These are phyloP conservation scores for Hymenoscyphus scutula DNA, from an alignment of 2,329 filamentous ascomycete species.

Conservation along the genomic window DNA sequence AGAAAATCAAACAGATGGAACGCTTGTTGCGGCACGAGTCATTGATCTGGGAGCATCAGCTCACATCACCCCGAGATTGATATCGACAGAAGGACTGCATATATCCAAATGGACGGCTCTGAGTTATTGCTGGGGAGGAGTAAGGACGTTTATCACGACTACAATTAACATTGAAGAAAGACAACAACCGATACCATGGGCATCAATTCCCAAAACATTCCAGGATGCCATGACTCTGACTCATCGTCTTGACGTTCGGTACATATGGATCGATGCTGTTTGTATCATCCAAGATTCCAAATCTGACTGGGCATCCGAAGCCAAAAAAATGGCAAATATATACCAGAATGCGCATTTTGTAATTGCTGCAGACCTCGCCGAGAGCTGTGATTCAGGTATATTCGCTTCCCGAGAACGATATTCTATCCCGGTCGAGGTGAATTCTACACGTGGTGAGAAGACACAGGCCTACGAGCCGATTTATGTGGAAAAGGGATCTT, in stretches of 20 bases:
- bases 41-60: no score
- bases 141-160: no score
- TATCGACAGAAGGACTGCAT: no score
- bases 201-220: background rate
- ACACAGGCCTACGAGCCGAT: background rate
- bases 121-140: no score
- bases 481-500: background rate
- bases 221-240: background rate
- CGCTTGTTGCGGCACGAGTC: no score
- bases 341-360: background rate
- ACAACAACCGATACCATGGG: no score
- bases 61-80: no score
- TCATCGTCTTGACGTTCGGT: background rate
- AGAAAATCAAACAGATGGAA: no score
- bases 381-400: background rate
- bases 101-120: no score
- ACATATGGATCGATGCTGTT: constrained; percentile 5
- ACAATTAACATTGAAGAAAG: no score
- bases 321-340: background rate
- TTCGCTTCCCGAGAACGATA: background rate
- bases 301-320: background rate
- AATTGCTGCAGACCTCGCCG: background rate
- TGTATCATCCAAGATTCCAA: constrained; percentile 1
- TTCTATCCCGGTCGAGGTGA: no score
- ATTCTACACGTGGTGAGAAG: no score